phyloP scores from a whole-genome alignment of 768 basidiomycete genomes.

The Tulasnella sp. region DNA sequence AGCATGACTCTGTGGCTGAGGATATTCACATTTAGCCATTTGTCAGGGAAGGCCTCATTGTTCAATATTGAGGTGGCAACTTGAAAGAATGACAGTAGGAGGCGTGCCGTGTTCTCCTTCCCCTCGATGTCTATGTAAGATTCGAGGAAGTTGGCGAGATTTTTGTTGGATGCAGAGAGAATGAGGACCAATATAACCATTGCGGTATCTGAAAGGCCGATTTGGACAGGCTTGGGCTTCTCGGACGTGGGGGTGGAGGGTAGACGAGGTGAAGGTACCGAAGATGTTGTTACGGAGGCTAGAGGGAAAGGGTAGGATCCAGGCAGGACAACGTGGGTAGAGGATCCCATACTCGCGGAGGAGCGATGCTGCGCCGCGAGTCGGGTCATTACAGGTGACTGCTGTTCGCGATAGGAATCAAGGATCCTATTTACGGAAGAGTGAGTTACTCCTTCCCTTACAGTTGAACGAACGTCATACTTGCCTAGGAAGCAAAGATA shows the following conservation, averaged over 20 bases:
- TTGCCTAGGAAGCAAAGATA: conserved; percentile 77
- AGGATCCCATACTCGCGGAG: conserved; percentile 47
- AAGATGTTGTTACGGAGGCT: conserved; percentile 52
- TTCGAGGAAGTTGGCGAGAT: conserved; percentile 71
- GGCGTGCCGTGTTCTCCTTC: conserved; percentile 58
- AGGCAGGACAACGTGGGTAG: conserved; percentile 76
- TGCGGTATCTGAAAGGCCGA: conserved; percentile 76
- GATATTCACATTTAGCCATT: conserved; percentile 88
- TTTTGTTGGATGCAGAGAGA: conserved; percentile 66
- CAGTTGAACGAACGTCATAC: conserved; percentile 23
- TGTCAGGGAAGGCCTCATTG: conserved; percentile 80
- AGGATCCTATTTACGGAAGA: conserved; percentile 48
- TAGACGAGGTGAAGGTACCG: conserved; percentile 60
- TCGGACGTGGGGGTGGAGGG: conserved; percentile 47
- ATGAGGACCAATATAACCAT: conserved; percentile 77
- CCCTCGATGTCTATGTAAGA: conserved; percentile 84
- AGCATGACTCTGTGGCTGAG: conserved; percentile 80
- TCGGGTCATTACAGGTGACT: conserved; percentile 54
- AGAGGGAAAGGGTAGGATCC: conserved; percentile 91
- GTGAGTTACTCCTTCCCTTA: neutral
- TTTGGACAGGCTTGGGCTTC: conserved; percentile 52
- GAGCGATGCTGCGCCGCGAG: conserved; percentile 63
- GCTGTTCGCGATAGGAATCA: conserved; percentile 81
- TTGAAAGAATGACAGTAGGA: conserved; percentile 72
- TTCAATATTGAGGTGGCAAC: conserved; percentile 73